Conservation (phyloP, 1,284 basidiomycete species). For the Cryptococcus sp. region DNA sequence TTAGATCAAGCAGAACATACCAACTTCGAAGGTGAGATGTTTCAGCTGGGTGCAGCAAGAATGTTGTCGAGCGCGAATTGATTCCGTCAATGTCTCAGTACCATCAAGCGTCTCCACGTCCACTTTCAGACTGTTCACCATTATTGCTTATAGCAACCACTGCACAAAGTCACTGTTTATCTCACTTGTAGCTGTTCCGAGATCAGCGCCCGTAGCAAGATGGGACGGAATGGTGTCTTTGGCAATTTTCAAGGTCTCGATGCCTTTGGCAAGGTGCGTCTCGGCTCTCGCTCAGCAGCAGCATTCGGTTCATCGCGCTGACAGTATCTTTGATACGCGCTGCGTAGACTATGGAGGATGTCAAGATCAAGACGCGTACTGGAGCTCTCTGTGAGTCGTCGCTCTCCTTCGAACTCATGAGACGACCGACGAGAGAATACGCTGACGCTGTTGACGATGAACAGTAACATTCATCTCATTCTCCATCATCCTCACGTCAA, state of each 20-base stretch:
- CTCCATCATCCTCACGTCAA: slow-evolving; percentile 87
- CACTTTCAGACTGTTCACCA: too few species aligned
- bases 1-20: too few species aligned
- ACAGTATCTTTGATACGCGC: slow-evolving; percentile 12
- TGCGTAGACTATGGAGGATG: slow-evolving; percentile 88
- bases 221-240: slow-evolving; percentile 53
- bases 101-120: too few species aligned
- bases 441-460: slow-evolving; percentile 4
- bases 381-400: slow-evolving; percentile 75
- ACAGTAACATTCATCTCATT: slow-evolving; percentile 89
- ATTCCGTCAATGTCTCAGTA: slow-evolving; percentile 7
- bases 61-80: slow-evolving; percentile 7
- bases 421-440: not conserved
- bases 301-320: slow-evolving; percentile 1
- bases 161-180: not conserved
- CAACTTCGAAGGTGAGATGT: not conserved
- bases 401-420: not conserved
- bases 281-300: not conserved
- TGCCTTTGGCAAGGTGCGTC: slow-evolving; percentile 92
- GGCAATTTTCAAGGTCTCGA: slow-evolving; percentile 64
- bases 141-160: not conserved
- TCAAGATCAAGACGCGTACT: slow-evolving; percentile 93
- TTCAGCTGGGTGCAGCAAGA: not conserved
- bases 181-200: too few species aligned
- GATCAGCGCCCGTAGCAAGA: slow-evolving; percentile 16